phyloP scores from a whole-genome alignment of 2,329 filamentous ascomycete genomes.

The Penicillium digitatum region DNA sequence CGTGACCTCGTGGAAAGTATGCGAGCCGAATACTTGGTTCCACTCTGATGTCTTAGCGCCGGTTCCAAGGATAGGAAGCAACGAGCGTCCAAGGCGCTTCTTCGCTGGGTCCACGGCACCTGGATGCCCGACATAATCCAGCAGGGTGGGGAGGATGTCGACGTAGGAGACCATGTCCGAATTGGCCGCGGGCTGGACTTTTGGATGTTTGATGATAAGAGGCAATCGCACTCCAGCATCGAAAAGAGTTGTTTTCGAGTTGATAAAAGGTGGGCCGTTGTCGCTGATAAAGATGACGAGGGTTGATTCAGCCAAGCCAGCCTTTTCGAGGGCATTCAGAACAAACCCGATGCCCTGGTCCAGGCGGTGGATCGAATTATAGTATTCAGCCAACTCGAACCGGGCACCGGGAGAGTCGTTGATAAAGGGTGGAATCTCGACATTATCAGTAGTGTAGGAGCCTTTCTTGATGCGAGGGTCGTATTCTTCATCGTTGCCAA shows the following conservation, averaged over 20 bases:
- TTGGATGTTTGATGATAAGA: slow-evolving; percentile 41
- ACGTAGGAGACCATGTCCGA: slow-evolving; percentile 47
- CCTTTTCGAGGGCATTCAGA: slow-evolving; percentile 32
- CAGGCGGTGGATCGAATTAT: slow-evolving; percentile 41
- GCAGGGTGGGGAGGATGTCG: slow-evolving; percentile 46
- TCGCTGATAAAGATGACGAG: slow-evolving; percentile 49
- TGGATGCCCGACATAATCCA: slow-evolving; percentile 39
- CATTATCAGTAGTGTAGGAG: slow-evolving; percentile 31
- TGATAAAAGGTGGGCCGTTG: slow-evolving; percentile 50
- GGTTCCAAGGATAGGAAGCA: slow-evolving; percentile 37
- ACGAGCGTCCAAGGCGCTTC: slow-evolving; percentile 35
- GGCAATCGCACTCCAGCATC: slow-evolving; percentile 48
- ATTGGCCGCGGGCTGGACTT: slow-evolving; percentile 31
- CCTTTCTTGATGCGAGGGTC: slow-evolving; percentile 24
- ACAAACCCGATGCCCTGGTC: slow-evolving; percentile 45
- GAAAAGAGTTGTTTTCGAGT: slow-evolving; percentile 51
- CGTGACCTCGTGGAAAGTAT: slow-evolving; percentile 51
- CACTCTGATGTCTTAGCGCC: slow-evolving; percentile 13
- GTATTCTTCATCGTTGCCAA: slow-evolving; percentile 42
- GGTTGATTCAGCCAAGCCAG: slow-evolving; percentile 33
- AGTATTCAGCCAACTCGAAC: slow-evolving; percentile 45
- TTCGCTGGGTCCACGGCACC: neutral
- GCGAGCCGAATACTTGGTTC: slow-evolving; percentile 47
- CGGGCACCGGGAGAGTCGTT: slow-evolving; percentile 42
- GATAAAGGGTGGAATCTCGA: slow-evolving; percentile 44